Percentiles rank a stretch among this genome's conserved stretches.
phyloP scores from a whole-genome alignment of 257 asterid genomes.

The Solanum sitiens region DNA sequence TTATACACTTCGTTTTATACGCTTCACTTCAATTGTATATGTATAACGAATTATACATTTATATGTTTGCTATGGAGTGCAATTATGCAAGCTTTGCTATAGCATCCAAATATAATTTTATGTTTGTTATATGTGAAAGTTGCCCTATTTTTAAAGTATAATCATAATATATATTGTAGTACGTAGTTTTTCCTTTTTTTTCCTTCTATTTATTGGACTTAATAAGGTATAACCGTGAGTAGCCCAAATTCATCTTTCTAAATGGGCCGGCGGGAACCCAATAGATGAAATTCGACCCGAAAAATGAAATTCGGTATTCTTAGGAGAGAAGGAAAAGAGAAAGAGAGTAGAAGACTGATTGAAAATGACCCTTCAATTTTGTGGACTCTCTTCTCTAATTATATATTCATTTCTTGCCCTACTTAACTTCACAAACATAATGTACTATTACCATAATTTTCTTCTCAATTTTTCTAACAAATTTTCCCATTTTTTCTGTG shows the following conservation, averaged over 20 bases:
- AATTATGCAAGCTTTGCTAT: too few species aligned
- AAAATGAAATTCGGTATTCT: background rate
- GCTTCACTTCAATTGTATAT: too few species aligned
- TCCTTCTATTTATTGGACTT: background rate
- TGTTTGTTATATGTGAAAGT: too few species aligned
- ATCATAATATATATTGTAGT: too few species aligned
- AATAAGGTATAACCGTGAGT: background rate
- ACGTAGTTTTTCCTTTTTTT: too few species aligned
- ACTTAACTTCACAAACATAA: background rate
- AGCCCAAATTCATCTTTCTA: background rate
- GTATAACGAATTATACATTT: too few species aligned
- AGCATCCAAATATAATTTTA: too few species aligned
- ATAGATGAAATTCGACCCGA: background rate
- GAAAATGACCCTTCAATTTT: background rate
- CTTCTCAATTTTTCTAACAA: background rate
- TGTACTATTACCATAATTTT: background rate
- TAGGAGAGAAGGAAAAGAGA: background rate
- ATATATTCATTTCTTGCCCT: background rate
- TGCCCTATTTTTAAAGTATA: too few species aligned
- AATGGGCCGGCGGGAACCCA: constrained; percentile 4
- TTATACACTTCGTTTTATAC: too few species aligned
- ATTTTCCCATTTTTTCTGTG: background rate
- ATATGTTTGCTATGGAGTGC: too few species aligned
- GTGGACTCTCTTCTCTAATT: background rate
- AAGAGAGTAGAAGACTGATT: background rate